Conservation (phyloP, 768 basidiomycete genomes). For the Lentinula raphanica region DNA sequence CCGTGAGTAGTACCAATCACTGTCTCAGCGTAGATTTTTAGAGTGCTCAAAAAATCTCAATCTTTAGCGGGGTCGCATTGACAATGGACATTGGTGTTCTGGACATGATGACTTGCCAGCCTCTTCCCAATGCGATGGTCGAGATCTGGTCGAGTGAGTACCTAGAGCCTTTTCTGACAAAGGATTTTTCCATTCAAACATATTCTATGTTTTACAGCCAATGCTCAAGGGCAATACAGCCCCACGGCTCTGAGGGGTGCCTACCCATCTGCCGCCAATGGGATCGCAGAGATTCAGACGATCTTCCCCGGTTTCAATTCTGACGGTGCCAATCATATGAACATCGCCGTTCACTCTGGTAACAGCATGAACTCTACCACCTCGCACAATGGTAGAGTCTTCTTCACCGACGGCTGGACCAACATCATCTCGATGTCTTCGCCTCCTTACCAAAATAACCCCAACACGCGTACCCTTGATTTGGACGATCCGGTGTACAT, state of each 20-base stretch:
- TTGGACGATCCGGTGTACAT: slow-evolving; percentile 18
- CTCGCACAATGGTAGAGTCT: slow-evolving; percentile 32
- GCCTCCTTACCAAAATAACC: slow-evolving; percentile 11
- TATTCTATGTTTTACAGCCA: slow-evolving; percentile 19
- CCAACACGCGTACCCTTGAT: slow-evolving; percentile 17
- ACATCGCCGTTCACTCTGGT: slow-evolving; percentile 26
- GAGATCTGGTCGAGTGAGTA: slow-evolving; percentile 30
- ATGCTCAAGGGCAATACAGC: slow-evolving; percentile 29
- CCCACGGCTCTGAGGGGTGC: slow-evolving; percentile 32
- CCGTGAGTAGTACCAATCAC: slow-evolving; percentile 13
- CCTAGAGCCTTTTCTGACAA: background rate
- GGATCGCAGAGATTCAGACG: slow-evolving; percentile 34
- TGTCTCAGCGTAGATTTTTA: background rate
- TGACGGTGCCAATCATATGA: slow-evolving; percentile 31
- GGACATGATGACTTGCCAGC: slow-evolving; percentile 35
- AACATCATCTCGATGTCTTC: slow-evolving; percentile 12
- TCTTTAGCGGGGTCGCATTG: slow-evolving; percentile 28
- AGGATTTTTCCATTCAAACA: background rate
- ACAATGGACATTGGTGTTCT: slow-evolving; percentile 34
- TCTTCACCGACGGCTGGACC: slow-evolving; percentile 34
- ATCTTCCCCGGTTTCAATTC: slow-evolving; percentile 33
- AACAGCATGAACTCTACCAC: slow-evolving; percentile 21
- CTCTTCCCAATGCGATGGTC: slow-evolving; percentile 32
- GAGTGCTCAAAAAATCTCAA: background rate
- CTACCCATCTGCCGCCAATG: slow-evolving; percentile 24